phyloP scores from a whole-genome alignment of 2,329 filamentous ascomycete genomes.

The Calonectria honghensis region DNA sequence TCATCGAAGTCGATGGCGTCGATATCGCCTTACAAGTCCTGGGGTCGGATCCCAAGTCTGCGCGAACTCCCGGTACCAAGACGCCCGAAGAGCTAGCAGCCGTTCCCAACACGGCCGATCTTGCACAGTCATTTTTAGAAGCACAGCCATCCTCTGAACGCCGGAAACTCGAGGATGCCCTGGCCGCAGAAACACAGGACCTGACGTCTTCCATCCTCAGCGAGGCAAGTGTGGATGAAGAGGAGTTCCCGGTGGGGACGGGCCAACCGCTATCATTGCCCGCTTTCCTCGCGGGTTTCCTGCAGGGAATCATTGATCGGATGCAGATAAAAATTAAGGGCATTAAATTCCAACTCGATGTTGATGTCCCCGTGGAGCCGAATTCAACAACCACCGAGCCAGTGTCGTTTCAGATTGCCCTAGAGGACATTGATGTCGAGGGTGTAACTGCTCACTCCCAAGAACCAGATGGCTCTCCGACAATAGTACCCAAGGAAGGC shows the following conservation, averaged over 20 bases:
- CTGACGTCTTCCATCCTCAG: slow-evolving; percentile 75
- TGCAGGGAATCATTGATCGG: slow-evolving; percentile 84
- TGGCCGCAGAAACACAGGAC: slow-evolving; percentile 78
- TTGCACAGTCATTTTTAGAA: slow-evolving; percentile 87
- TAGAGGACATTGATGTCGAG: slow-evolving; percentile 80
- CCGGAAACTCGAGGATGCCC: slow-evolving; percentile 80
- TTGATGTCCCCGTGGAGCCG: slow-evolving; percentile 72
- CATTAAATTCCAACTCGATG: slow-evolving; percentile 80
- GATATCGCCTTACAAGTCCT: slow-evolving; percentile 79
- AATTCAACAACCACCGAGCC: slow-evolving; percentile 68
- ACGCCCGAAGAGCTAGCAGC: slow-evolving; percentile 56
- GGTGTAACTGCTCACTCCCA: slow-evolving; percentile 72
- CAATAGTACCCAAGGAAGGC: slow-evolving; percentile 73
- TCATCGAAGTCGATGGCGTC: slow-evolving; percentile 87
- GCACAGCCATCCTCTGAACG: slow-evolving; percentile 80
- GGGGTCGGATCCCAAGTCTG: slow-evolving; percentile 55
- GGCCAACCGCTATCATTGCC: slow-evolving; percentile 82
- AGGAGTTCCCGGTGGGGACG: slow-evolving; percentile 78
- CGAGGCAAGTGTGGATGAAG: slow-evolving; percentile 78
- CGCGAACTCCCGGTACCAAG: slow-evolving; percentile 63
- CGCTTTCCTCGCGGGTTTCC: slow-evolving; percentile 80
- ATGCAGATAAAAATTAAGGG: slow-evolving; percentile 79
- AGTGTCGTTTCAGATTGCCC: slow-evolving; percentile 78
- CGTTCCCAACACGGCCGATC: slow-evolving; percentile 81
- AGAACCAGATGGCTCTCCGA: slow-evolving; percentile 57